These are phyloP conservation scores for Solanum megistacrolobum DNA, from an alignment of 257 asterid species.

Conservation along the genomic window DNA sequence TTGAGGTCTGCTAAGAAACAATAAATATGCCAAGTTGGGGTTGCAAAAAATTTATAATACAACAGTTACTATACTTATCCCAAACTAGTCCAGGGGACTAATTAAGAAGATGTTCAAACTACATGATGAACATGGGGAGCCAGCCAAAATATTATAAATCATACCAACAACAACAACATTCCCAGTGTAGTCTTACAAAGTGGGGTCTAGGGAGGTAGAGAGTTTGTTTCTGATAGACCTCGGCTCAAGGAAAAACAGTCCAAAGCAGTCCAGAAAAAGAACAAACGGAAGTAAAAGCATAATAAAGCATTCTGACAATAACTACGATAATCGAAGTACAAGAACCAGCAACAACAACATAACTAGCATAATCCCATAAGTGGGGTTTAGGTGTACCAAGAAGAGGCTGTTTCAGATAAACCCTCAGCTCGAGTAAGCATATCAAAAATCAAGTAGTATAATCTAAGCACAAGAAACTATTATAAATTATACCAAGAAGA, in stretches of 20 bases:
- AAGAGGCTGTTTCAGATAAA: background rate
- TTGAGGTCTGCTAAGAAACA: background rate
- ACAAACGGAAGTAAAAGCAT: background rate
- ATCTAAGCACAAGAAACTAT: background rate
- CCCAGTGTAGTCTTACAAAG: background rate
- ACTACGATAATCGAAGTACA: background rate
- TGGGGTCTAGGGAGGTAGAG: background rate
- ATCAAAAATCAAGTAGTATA: background rate
- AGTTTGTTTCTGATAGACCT: background rate
- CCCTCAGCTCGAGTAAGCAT: background rate
- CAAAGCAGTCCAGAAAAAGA: background rate
- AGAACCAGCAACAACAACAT: background rate
- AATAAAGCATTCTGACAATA: background rate
- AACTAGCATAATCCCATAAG: background rate
- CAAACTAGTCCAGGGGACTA: background rate
- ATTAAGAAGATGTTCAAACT: background rate
- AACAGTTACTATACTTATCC: background rate
- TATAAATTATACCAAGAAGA: constrained; percentile 45
- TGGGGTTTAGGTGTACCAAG: background rate
- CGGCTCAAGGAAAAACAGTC: background rate
- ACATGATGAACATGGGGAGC: background rate
- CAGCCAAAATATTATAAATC: background rate
- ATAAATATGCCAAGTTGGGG: background rate
- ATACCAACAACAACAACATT: constrained; percentile 18
- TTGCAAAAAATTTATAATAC: background rate